These are phyloP conservation scores for Avena sativa DNA, from an alignment of 176 grass and related monocot species.

Conservation along the genomic window DNA sequence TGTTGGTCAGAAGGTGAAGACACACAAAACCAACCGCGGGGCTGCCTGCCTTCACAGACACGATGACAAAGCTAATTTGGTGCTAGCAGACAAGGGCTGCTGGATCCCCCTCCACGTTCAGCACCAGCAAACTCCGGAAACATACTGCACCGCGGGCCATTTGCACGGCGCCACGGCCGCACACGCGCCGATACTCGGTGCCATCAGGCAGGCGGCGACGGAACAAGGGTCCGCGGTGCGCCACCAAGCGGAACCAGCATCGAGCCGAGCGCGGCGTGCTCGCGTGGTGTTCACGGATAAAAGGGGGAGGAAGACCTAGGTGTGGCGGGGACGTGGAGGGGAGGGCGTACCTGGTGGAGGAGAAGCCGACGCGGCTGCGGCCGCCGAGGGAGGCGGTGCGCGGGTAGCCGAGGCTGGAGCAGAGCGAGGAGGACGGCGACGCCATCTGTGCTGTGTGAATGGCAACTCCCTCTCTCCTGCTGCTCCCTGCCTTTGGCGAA, in stretches of 20 bases:
- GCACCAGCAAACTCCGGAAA: not conserved
- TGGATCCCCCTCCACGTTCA: not conserved
- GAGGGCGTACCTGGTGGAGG: slow-evolving; percentile 39
- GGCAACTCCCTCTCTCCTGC: not conserved
- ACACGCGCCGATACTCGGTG: not conserved
- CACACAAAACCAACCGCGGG: not conserved
- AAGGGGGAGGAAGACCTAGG: not conserved
- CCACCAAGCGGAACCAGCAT: not conserved
- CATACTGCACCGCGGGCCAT: not conserved
- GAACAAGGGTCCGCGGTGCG: not conserved
- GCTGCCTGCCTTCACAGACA: not conserved
- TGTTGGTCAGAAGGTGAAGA: not conserved
- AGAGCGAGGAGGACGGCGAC: slow-evolving; percentile 63
- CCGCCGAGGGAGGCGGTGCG: slow-evolving; percentile 36
- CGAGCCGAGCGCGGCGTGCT: not conserved
- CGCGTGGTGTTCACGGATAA: no score
- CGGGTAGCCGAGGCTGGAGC: slow-evolving; percentile 58
- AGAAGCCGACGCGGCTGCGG: slow-evolving; percentile 41
- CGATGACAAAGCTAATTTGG: not conserved
- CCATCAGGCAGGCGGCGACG: not conserved
- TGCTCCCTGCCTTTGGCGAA: not conserved
- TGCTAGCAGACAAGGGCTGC: not conserved
- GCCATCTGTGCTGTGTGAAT: slow-evolving; percentile 25
- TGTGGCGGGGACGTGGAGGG: not conserved
- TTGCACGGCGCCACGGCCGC: not conserved